Percentiles rank a stretch among this genome's conserved stretches.
Conservation (phyloP, 768 basidiomycete genomes). For the Leucosporidium scottii region DNA sequence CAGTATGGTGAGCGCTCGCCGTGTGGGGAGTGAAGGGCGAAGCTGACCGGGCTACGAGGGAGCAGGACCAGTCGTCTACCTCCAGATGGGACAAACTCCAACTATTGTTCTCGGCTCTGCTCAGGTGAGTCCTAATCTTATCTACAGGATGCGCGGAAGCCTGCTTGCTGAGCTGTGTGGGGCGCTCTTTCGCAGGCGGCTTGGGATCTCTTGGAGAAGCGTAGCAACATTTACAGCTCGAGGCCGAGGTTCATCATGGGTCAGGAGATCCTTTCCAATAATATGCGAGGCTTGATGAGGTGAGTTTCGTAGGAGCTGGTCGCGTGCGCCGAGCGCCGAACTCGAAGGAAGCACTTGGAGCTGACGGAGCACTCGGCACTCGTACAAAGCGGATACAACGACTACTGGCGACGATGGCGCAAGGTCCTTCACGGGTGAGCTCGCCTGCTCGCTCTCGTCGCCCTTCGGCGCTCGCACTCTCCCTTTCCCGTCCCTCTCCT, state of each 20-base stretch:
- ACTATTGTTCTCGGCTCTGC: constrained; percentile 32
- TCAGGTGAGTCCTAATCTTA: constrained; percentile 9
- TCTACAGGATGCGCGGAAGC: too few relatives aligned
- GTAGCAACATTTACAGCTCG: constrained; percentile 5
- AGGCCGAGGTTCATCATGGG: constrained; percentile 35
- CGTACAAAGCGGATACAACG: background rate
- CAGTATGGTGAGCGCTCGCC: constrained; percentile 9
- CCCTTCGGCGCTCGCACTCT: background rate
- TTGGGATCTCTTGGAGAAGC: constrained; percentile 35
- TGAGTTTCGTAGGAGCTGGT: background rate
- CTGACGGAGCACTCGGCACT: background rate
- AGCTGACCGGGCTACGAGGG: background rate
- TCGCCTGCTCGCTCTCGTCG: background rate
- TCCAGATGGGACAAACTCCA: constrained; percentile 32
- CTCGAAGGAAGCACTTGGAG: too few relatives aligned
- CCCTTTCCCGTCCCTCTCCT: background rate
- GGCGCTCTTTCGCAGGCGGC: constrained; percentile 15
- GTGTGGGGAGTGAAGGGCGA: background rate
- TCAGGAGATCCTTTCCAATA: constrained; percentile 21
- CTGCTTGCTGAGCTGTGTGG: too few relatives aligned
- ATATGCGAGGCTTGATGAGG: constrained; percentile 27
- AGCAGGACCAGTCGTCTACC: constrained; percentile 20
- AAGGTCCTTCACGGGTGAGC: constrained; percentile 23
- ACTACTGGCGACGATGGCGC: constrained; percentile 29
- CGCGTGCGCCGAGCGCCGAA: too few relatives aligned